Evolutionary conservation across 108 stramenopile species (phyloP).

Genomic region (Cyclostephanos tholiformis): DNA sequence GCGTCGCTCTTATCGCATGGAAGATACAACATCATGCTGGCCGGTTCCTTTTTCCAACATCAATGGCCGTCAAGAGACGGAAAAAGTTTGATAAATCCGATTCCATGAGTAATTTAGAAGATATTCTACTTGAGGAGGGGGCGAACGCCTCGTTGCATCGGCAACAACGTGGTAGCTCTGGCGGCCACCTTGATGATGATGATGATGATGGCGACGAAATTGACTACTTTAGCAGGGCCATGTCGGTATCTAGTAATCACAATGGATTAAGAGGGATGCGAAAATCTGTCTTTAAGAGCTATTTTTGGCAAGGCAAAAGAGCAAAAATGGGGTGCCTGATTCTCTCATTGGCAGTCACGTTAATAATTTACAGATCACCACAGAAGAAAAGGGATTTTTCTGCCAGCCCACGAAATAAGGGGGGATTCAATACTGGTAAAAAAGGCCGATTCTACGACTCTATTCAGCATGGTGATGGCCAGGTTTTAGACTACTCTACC

Average conservation of each 20-base stretch:
- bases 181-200: background rate
- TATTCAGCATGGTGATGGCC: background rate
- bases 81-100: slow-evolving; percentile 47
- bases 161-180: background rate
- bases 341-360: slow-evolving; percentile 8
- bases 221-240: slow-evolving; percentile 44
- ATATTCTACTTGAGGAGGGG: slow-evolving; percentile 42
- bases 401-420: background rate
- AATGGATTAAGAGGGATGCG: background rate
- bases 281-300: background rate
- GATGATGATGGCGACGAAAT: slow-evolving; percentile 32
- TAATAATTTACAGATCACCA: slow-evolving; percentile 21
- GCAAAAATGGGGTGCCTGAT: slow-evolving; percentile 1
- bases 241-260: slow-evolving; percentile 31
- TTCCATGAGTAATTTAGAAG: slow-evolving; percentile 33
- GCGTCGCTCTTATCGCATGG: slow-evolving; percentile 16
- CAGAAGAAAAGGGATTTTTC: background rate
- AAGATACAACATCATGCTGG: slow-evolving; percentile 35
- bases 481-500: slow-evolving; percentile 13
- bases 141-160: slow-evolving; percentile 6
- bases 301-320: slow-evolving; percentile 2
- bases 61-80: slow-evolving; percentile 21
- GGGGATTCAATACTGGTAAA: background rate
- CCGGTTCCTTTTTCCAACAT: slow-evolving; percentile 35
- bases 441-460: background rate